Base-by-base conservation (phyloP, 768 basidiomycete genomes). In the Leccinum barrowsii region DNA sequence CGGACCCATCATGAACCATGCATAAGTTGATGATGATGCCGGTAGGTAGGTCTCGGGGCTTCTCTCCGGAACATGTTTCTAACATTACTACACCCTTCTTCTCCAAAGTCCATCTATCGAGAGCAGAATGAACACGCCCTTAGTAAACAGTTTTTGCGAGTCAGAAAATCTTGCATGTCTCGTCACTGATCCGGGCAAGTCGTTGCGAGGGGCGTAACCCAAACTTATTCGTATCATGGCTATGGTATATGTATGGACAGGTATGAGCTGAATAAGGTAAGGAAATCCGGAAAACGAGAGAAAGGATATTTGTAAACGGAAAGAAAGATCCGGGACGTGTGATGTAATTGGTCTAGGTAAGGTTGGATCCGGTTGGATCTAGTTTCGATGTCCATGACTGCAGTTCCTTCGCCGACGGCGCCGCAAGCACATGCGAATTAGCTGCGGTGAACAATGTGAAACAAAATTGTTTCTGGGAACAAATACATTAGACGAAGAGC, bases 401-500 rank as follows among this genome's bases (percentile, higher is more conserved):
- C 58, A 93, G 78, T 67, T 97, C 94, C 76, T 91, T 95, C 58
- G 78, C 74, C 66, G 79, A 91, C 3, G 87, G 83, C 34, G 94
- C 92, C 8, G 90, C 87, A 10, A 97, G 80, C 37, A 91, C 92
- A 75, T 94, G 89, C 24, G 94, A 94, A 72, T 97, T 96, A 7
- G 91, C 90, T 12, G 91, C 80, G 2, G 94, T 94, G 74, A 95
- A 96, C 32, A 97, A 81, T 12, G 92, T 94, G 74, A 97, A 95
- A 13, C 87, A 89, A 72, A 86, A 88, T 34, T 80, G 85, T 80
- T 87, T 91, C 94, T 94, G 69, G 30, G 26, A 50, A 21, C 55
- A 51, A 48, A 57, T 7, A 51, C 15, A 52, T 63, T 42, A 65
- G 56, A 40, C 17, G 11, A 58, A 35, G 30, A 46, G 7, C 12